Evolutionary conservation across 169 alveolate genomes (phyloP).

Genomic region (Plasmodium inui): DNA sequence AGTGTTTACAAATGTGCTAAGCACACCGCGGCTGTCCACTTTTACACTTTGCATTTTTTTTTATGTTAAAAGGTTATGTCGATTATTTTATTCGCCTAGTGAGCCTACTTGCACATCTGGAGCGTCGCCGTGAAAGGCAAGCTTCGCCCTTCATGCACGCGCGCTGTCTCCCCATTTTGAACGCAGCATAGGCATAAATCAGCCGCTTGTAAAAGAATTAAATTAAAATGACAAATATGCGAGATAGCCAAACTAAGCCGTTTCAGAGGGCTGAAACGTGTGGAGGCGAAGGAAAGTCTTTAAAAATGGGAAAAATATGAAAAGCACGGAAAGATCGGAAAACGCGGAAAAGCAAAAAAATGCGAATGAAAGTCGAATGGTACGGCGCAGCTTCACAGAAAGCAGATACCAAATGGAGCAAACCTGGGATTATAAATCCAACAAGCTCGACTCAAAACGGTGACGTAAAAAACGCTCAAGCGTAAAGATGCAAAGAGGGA

Average conservation of each 20-base stretch:
- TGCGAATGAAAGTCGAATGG: not conserved
- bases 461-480: not conserved
- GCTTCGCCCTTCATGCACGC: not conserved
- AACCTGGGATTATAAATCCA: not conserved
- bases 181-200: not conserved
- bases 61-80: not conserved
- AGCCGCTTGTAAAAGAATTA: not conserved
- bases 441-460: not conserved
- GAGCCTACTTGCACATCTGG: not conserved
- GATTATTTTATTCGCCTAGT: not conserved
- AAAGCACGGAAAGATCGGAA: not conserved
- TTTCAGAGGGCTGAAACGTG: not conserved
- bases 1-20: not conserved
- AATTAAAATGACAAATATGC: not conserved
- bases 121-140: not conserved
- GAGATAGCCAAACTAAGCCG: not conserved
- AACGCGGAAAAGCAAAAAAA: not conserved
- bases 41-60: not conserved
- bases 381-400: not conserved
- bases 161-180: not conserved
- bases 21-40: not conserved
- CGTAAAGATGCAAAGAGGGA: not conserved
- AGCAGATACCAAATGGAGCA: not conserved
- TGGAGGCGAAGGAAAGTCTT: not conserved
- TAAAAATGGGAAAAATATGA: not conserved